phyloP scores from a whole-genome alignment of 2,329 filamentous ascomycete species.

The Aspergillus latus region DNA sequence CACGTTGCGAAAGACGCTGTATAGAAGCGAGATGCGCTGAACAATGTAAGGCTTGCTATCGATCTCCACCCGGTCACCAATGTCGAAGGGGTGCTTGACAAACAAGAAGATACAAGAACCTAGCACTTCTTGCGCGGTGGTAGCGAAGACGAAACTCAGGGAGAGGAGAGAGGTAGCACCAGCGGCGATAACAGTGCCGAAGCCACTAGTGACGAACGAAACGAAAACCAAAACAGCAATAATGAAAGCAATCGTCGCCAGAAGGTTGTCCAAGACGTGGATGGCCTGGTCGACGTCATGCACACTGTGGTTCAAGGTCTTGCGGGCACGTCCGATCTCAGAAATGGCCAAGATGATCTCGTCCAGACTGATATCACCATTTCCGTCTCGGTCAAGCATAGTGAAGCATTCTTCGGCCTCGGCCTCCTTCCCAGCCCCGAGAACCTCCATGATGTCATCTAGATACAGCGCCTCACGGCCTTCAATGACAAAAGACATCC shows the following conservation, averaged over 20 bases:
- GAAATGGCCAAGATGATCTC: constrained; percentile 90
- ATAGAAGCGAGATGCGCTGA: constrained; percentile 90
- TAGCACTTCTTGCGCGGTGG: constrained; percentile 90
- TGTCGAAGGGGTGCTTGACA: constrained; percentile 96
- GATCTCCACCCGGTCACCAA: constrained; percentile 91
- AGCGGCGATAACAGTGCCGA: constrained; percentile 81
- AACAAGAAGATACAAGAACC: constrained; percentile 98
- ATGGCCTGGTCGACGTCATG: constrained; percentile 96
- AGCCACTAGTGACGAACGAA: constrained; percentile 83
- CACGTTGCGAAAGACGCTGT: constrained; percentile 85
- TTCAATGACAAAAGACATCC: constrained; percentile 97
- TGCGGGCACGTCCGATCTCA: constrained; percentile 80
- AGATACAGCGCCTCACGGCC: constrained; percentile 74
- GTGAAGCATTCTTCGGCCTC: constrained; percentile 86
- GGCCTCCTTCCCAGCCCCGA: constrained; percentile 69
- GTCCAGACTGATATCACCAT: constrained; percentile 91
- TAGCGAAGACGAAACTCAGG: constrained; percentile 93
- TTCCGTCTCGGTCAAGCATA: constrained; percentile 79
- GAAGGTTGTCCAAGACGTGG: constrained; percentile 80
- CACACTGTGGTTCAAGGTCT: constrained; percentile 89
- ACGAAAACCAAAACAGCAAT: constrained; percentile 84
- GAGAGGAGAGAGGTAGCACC: constrained; percentile 90
- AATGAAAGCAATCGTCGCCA: constrained; percentile 77
- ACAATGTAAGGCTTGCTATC: constrained; percentile 69
- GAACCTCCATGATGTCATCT: constrained; percentile 84